These are phyloP conservation scores for Mycena epipterygia DNA, from an alignment of 768 basidiomycete species.

Conservation along the genomic window DNA sequence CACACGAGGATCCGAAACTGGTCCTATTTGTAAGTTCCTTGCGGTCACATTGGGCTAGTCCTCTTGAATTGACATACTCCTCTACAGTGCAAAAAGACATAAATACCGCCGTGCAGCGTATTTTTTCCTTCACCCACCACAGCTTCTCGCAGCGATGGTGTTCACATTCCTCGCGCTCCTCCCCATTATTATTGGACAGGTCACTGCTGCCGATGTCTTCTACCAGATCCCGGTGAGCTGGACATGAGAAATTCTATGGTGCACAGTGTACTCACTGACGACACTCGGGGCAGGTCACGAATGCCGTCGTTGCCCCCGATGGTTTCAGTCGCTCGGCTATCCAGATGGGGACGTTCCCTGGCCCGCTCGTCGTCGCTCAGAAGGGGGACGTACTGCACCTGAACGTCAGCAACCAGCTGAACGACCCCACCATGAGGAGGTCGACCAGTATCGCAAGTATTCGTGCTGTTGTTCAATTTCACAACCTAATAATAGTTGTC, in stretches of 20 bases:
- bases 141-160: neutral
- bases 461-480: neutral
- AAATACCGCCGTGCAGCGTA: too few species aligned
- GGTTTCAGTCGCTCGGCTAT: slow-evolving; percentile 55
- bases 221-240: neutral
- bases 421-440: slow-evolving; percentile 49
- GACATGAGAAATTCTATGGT: neutral
- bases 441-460: slow-evolving; percentile 6
- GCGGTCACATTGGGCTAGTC: too few species aligned
- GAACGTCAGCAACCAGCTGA: slow-evolving; percentile 47
- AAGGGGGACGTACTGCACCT: slow-evolving; percentile 53
- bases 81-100: too few species aligned
- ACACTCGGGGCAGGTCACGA: neutral
- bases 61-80: too few species aligned
- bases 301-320: slow-evolving; percentile 58
- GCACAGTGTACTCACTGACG: neutral
- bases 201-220: slow-evolving; percentile 9
- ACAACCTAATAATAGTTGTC: neutral
- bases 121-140: neutral
- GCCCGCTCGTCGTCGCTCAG: slow-evolving; percentile 54
- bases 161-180: slow-evolving; percentile 13
- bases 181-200: slow-evolving; percentile 5
- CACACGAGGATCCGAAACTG: too few species aligned
- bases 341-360: slow-evolving; percentile 55
- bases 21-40: too few species aligned